Conservation (phyloP, 805 yeast genomes). For the Wickerhamiella nectarea region DNA sequence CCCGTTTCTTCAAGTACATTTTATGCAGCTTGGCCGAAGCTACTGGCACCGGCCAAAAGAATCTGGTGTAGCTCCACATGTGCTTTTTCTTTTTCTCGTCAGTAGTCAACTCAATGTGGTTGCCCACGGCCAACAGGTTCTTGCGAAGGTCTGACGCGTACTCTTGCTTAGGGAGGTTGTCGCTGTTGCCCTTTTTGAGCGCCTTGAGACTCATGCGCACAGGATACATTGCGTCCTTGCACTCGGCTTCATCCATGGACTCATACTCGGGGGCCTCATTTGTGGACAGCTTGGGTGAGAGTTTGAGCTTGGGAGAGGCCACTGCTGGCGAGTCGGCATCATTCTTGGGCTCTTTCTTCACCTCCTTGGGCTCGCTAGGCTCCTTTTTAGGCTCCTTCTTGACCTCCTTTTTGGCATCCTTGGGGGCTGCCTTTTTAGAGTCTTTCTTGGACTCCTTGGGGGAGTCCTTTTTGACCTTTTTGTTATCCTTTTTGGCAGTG, state of each 20-base stretch:
- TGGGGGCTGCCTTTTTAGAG: neutral
- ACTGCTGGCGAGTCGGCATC: neutral
- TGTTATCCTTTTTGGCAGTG: constrained; percentile 11
- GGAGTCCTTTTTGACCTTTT: too few species aligned
- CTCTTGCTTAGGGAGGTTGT: constrained; percentile 59
- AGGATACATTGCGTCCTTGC: constrained; percentile 48
- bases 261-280: constrained; percentile 42
- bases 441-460: too few species aligned
- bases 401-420: constrained; percentile 6
- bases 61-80: constrained; percentile 71
- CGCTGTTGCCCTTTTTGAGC: constrained; percentile 49
- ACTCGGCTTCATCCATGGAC: constrained; percentile 62
- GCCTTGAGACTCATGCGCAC: constrained; percentile 53
- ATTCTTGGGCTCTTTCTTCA: constrained; percentile 9
- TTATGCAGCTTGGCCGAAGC: constrained; percentile 50
- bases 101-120: constrained; percentile 36
- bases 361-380: constrained; percentile 1
- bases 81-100: constrained; percentile 40
- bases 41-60: constrained; percentile 79
- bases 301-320: constrained; percentile 9
- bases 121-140: constrained; percentile 62
- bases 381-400: constrained; percentile 1
- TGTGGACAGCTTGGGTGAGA: neutral
- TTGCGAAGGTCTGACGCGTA: constrained; percentile 60
- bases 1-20: constrained; percentile 43